Conservation (phyloP, 345 rosid genomes). For the Acer campestre region DNA sequence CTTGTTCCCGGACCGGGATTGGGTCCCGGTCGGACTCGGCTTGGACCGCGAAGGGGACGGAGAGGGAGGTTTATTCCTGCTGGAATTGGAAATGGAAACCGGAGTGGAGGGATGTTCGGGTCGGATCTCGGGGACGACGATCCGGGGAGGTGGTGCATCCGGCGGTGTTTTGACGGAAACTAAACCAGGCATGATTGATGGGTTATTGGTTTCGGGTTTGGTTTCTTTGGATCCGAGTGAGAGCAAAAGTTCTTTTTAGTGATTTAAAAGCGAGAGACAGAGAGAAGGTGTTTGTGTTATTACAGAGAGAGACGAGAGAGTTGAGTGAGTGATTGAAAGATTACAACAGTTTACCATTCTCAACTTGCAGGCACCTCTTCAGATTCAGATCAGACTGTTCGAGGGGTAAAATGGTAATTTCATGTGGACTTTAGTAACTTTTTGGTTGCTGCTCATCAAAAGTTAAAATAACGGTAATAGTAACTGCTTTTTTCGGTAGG, state of each 20-base stretch:
- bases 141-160: slow-evolving; percentile 64
- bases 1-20: slow-evolving; percentile 68
- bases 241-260: background rate
- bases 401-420: slow-evolving; percentile 10
- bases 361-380: slow-evolving; percentile 11
- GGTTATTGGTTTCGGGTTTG: slow-evolving; percentile 16
- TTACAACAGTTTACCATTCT: slow-evolving; percentile 13
- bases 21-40: slow-evolving; percentile 6
- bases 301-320: background rate
- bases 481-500: background rate
- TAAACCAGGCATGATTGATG: slow-evolving; percentile 77
- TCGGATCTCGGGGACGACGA: slow-evolving; percentile 66
- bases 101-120: slow-evolving; percentile 33
- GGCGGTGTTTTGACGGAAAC: slow-evolving; percentile 85
- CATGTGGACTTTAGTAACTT: background rate
- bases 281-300: background rate
- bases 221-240: background rate
- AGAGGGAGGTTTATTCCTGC: slow-evolving; percentile 49
- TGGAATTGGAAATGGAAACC: slow-evolving; percentile 36
- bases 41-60: slow-evolving; percentile 67
- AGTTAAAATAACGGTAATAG: background rate
- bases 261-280: slow-evolving; percentile 8
- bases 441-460: too few relatives aligned
- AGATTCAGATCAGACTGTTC: background rate
- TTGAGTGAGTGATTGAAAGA: background rate